phyloP scores from a whole-genome alignment of 805 yeast species.

The Ogataea trehalophila region DNA sequence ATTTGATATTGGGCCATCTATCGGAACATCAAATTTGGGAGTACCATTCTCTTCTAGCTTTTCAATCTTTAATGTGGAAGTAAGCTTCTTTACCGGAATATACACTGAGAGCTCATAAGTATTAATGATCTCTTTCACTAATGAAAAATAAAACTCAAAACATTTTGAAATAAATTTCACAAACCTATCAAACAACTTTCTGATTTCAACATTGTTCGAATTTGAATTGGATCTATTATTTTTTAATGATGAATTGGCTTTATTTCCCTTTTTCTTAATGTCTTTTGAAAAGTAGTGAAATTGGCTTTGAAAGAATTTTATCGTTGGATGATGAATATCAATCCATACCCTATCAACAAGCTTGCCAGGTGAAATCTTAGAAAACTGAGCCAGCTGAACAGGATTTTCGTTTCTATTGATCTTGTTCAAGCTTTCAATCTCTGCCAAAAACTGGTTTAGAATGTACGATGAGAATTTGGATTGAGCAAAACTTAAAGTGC shows the following conservation, averaged over 20 bases:
- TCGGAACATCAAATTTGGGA: conserved; percentile 4
- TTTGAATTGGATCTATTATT: conserved; percentile 6
- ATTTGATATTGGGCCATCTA: conserved; percentile 14
- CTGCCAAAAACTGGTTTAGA: conserved; percentile 30
- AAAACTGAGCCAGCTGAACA: conserved; percentile 1
- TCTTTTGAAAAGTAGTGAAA: conserved; percentile 19
- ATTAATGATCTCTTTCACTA: conserved; percentile 38
- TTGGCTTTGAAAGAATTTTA: conserved; percentile 49
- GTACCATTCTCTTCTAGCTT: not conserved
- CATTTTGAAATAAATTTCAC: conserved; percentile 45
- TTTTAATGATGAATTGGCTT: conserved; percentile 1
- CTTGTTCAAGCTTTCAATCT: conserved; percentile 2
- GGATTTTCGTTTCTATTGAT: not conserved
- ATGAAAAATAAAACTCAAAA: conserved; percentile 40
- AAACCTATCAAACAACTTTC: conserved; percentile 50
- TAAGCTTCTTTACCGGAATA: conserved; percentile 28
- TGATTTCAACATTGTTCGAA: conserved; percentile 44
- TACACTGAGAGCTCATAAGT: conserved; percentile 34
- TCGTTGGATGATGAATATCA: conserved; percentile 58
- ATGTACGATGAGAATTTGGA: conserved; percentile 43
- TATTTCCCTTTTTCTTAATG: conserved; percentile 15
- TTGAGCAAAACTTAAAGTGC: conserved; percentile 45
- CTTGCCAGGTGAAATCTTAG: conserved; percentile 16
- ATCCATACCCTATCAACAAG: conserved; percentile 54
- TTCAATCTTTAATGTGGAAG: conserved; percentile 24